Evolutionary conservation across 108 stramenopile genomes (phyloP).

Genomic region (Parmales sp.): DNA sequence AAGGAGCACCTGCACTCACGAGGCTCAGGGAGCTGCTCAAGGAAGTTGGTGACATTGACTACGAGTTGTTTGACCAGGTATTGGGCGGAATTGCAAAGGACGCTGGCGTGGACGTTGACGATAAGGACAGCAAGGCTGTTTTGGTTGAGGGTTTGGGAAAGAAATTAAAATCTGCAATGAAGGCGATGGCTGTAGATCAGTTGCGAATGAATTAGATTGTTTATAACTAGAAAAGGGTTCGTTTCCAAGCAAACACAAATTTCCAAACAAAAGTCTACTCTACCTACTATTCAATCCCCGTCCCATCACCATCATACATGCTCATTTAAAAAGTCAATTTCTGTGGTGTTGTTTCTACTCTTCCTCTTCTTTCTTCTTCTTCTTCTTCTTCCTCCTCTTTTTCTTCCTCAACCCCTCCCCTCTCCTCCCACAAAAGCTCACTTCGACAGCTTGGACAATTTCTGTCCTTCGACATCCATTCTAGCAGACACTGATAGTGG

Average conservation of each 20-base stretch:
- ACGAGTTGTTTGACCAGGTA: constrained; percentile 70
- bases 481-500: background rate
- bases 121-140: constrained; percentile 42
- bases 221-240: background rate
- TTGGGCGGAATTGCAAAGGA: constrained; percentile 56
- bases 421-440: background rate
- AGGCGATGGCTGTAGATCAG: constrained; percentile 63
- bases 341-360: too few relatives aligned
- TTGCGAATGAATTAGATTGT: constrained; percentile 49
- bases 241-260: background rate
- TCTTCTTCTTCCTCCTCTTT: background rate
- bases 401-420: background rate
- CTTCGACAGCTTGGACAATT: background rate
- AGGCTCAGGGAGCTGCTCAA: constrained; percentile 46
- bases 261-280: too few relatives aligned
- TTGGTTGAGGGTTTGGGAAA: constrained; percentile 47
- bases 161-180: constrained; percentile 60
- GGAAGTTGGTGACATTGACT: constrained; percentile 65
- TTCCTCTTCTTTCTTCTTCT: too few relatives aligned
- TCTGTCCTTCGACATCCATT: background rate
- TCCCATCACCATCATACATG: too few relatives aligned
- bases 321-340: too few relatives aligned
- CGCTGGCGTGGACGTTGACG: constrained; percentile 22
- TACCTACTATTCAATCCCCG: too few relatives aligned
- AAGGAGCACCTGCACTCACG: constrained; percentile 62